Evolutionary conservation across 257 asterid genomes (phyloP), one percentile per base, ranked within the genome.

Genomic region (Ilex asprella): DNA sequence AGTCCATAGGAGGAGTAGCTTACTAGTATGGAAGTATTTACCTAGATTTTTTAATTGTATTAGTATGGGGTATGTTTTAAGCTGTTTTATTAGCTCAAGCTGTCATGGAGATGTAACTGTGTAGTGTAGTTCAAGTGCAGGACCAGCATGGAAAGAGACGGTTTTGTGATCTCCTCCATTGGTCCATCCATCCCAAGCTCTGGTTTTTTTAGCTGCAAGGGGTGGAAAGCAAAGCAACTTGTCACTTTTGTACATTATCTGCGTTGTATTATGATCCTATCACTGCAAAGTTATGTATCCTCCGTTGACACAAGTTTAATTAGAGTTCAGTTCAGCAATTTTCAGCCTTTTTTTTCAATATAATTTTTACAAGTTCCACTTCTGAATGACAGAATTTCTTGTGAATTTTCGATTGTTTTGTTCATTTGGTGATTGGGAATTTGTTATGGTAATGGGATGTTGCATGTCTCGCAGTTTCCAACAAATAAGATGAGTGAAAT

Each of bases 161-260:
- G 77, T 82, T 84, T 84, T 78, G 77, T 82, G 81, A 72, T 79
- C 88, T 82, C 79, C 85, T 71, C 35, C 39, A 55, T 44, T 16
- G 67, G 31, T 63, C 43, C 52, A 44, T 78, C 75, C 87, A 65
- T 72, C 72, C 30, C 61, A 61, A 59, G 82, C 73, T 75, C 76
- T 69, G 64, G 12, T 68, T 75, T 82, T 59, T 67, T 69, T 70
- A 21, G 74, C 79, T 69, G 10, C 54, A 46, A 30, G 27, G 67
- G 75, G 59, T 75, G 78, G 76, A 21, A 21, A 21, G 27, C 27
- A 21, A 68, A 52, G 10, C 57, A 61, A 30, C 21, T 47, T 47
- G 30, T 6, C 39, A 61, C 62, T 50, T 62, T 16, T 76, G 70
- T 72, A 59, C 15, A 65, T 54, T 53, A 62, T 30, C 49, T 27